phyloP scores from a whole-genome alignment of 1,139 yeast genomes.

The Geotrichum fermentans region DNA sequence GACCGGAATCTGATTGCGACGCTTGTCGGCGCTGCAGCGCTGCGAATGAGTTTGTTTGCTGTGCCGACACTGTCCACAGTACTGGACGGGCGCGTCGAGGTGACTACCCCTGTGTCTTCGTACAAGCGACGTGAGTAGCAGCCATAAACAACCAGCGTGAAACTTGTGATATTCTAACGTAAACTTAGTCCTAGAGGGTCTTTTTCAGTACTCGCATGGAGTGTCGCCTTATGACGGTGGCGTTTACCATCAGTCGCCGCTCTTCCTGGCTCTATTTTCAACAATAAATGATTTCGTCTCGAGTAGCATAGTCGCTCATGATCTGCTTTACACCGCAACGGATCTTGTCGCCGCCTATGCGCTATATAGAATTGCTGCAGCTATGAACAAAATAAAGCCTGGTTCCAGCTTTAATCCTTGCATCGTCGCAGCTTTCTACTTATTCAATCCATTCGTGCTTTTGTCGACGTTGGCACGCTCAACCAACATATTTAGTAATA shows the following conservation, averaged over 20 bases:
- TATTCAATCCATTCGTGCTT: conserved; percentile 74
- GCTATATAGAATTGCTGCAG: conserved; percentile 45
- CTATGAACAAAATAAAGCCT: conserved; percentile 30
- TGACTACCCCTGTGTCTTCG: conserved; percentile 75
- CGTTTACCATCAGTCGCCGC: conserved; percentile 77
- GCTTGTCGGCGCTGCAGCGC: conserved; percentile 21
- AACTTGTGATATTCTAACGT: no score
- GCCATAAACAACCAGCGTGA: no score
- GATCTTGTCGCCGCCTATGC: conserved; percentile 43
- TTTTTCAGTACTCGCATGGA: conserved; percentile 56
- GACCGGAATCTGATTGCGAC: conserved; percentile 9
- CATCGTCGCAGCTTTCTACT: conserved; percentile 50
- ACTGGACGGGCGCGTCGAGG: conserved; percentile 58
- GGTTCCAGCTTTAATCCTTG: conserved; percentile 24
- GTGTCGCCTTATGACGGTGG: conserved; percentile 78
- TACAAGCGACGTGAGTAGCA: conserved; percentile 42
- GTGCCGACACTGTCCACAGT: conserved; percentile 21
- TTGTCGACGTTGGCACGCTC: conserved; percentile 67
- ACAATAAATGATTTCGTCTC: conserved; percentile 32
- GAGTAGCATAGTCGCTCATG: conserved; percentile 26
- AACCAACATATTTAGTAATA: conserved; percentile 56
- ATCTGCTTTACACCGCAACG: conserved; percentile 40
- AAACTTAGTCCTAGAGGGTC: conserved; percentile 74
- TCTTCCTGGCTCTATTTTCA: conserved; percentile 52
- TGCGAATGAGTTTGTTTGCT: conserved; percentile 24